Evolutionary conservation across 192 early-diverging fungal genomes (phyloP).

Genomic region (Blastocladiella britannica): DNA sequence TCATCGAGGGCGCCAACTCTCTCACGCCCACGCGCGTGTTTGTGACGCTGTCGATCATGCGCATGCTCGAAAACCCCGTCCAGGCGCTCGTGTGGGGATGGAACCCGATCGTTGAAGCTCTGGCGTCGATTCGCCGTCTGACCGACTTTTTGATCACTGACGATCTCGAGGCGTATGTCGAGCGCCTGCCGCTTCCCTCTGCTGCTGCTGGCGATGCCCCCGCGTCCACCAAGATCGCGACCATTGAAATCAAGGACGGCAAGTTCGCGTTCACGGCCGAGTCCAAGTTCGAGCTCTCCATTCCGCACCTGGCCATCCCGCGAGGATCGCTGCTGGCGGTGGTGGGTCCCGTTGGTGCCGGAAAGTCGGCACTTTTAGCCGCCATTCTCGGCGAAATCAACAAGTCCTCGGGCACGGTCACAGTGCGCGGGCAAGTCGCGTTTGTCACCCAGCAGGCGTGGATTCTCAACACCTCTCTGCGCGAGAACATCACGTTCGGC

Average conservation of each 20-base stretch:
- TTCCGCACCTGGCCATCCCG: not conserved
- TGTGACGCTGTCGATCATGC: constrained; percentile 21
- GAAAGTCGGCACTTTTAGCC: constrained; percentile 9
- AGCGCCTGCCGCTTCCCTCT: constrained; percentile 13
- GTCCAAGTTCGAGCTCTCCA: not conserved
- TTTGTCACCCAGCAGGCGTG: constrained; percentile 43
- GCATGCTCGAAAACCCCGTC: constrained; percentile 20
- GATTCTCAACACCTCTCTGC: constrained; percentile 43
- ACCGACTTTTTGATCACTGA: constrained; percentile 13
- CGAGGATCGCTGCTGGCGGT: constrained; percentile 17
- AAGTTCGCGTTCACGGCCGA: not conserved
- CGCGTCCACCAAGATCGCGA: not conserved
- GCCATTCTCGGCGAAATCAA: constrained; percentile 15
- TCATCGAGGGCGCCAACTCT: constrained; percentile 37
- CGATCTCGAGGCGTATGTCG: constrained; percentile 17
- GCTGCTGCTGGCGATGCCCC: too few species aligned
- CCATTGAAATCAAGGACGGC: not conserved
- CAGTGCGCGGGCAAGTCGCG: constrained; percentile 16
- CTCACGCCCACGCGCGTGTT: constrained; percentile 23
- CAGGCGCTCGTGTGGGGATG: constrained; percentile 11
- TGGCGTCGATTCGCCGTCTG: constrained; percentile 16
- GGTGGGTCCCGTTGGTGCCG: constrained; percentile 11
- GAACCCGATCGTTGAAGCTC: constrained; percentile 14
- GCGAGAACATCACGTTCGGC: constrained; percentile 49
- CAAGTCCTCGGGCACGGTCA: constrained; percentile 2